These are phyloP conservation scores for Penicillium sp. DNA, from an alignment of 2,329 filamentous ascomycete genomes.

Conservation along the genomic window DNA sequence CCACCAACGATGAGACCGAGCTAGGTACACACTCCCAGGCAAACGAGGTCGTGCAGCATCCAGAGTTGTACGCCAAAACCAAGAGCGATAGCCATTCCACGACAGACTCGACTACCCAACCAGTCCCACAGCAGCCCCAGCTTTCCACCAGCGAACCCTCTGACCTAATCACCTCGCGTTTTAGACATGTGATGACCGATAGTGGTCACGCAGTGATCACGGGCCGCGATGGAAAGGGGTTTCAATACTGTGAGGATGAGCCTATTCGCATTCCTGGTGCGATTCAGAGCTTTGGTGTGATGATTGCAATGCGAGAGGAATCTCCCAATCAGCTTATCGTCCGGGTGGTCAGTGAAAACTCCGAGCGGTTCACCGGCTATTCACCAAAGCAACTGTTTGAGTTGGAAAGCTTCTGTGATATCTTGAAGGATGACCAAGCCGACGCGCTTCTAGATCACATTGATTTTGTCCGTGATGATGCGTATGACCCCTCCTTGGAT, in stretches of 20 bases:
- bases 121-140: background rate
- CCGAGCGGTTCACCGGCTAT: slow-evolving; percentile 70
- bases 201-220: slow-evolving; percentile 81
- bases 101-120: slow-evolving; percentile 7
- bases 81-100: slow-evolving; percentile 10
- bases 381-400: slow-evolving; percentile 72
- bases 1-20: slow-evolving; percentile 12
- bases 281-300: slow-evolving; percentile 74
- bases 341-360: slow-evolving; percentile 79
- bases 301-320: slow-evolving; percentile 68
- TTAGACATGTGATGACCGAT: slow-evolving; percentile 73
- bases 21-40: slow-evolving; percentile 22
- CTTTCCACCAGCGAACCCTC: slow-evolving; percentile 34
- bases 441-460: slow-evolving; percentile 83
- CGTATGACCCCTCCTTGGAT: slow-evolving; percentile 69
- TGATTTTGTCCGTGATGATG: slow-evolving; percentile 82
- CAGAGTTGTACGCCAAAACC: slow-evolving; percentile 16
- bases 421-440: slow-evolving; percentile 77
- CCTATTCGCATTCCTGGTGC: slow-evolving; percentile 83
- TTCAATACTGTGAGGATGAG: slow-evolving; percentile 85
- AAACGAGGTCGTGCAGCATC: slow-evolving; percentile 17
- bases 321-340: slow-evolving; percentile 66
- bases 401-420: slow-evolving; percentile 74
- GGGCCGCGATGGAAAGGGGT: slow-evolving; percentile 66
- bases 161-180: slow-evolving; percentile 67